Evolutionary conservation across 345 rosid species (phyloP).

Genomic region (Syzygium jambos): DNA sequence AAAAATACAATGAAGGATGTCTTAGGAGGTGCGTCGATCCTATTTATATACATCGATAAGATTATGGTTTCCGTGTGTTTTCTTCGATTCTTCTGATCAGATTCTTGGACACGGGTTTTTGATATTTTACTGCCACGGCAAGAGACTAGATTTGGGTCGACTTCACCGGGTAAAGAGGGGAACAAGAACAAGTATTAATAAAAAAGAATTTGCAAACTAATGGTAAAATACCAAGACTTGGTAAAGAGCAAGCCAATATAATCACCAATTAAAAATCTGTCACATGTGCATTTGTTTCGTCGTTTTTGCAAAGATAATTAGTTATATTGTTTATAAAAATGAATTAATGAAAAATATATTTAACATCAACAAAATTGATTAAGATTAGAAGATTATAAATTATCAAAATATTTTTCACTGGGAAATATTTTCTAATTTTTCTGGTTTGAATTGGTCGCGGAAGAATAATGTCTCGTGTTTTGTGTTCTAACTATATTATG

Average conservation of each 20-base stretch:
- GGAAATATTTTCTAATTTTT: neutral
- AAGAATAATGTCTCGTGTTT: too few relatives aligned
- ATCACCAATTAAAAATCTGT: neutral
- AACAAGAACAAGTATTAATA: neutral
- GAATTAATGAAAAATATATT: neutral
- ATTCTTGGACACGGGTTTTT: neutral
- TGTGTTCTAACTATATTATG: neutral
- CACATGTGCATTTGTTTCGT: neutral
- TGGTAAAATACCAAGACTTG: neutral
- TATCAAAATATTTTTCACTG: neutral
- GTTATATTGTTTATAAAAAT: neutral
- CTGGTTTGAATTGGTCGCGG: neutral
- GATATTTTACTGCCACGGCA: neutral
- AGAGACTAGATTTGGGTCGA: neutral
- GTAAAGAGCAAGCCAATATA: too few relatives aligned
- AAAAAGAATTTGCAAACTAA: neutral
- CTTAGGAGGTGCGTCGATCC: neutral
- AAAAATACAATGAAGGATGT: neutral
- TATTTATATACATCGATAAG: neutral
- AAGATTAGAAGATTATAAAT: neutral
- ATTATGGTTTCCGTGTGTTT: neutral
- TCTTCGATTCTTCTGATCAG: neutral
- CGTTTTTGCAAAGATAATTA: too few relatives aligned
- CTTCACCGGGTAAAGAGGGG: neutral
- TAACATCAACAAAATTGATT: neutral